phyloP scores from a whole-genome alignment of 179 eudicot species.

The Sideroxylon spinosum region DNA sequence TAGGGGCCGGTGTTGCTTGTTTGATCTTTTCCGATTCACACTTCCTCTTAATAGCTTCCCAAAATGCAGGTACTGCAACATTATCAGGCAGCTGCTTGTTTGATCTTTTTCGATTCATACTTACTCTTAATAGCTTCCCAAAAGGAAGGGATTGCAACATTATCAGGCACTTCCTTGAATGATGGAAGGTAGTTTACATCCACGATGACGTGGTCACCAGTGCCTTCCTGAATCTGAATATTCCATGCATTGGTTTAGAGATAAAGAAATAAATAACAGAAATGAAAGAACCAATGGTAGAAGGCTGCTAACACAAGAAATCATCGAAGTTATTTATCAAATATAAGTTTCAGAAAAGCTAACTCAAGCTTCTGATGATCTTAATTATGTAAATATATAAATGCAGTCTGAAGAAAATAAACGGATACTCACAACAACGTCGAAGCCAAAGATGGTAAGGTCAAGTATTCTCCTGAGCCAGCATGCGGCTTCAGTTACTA shows the following conservation, averaged over 20 bases:
- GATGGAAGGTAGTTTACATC: constrained; percentile 96
- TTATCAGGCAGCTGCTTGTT: constrained; percentile 47
- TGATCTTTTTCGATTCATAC: constrained; percentile 26
- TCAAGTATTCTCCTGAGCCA: constrained; percentile 66
- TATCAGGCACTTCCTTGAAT: constrained; percentile 86
- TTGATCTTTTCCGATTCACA: constrained; percentile 23
- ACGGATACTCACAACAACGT: constrained; percentile 78
- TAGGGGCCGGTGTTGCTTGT: background rate
- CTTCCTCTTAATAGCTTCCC: constrained; percentile 78
- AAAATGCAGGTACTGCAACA: constrained; percentile 81
- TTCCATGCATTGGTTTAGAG: background rate
- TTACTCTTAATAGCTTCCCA: constrained; percentile 82
- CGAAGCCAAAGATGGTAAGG: constrained; percentile 93
- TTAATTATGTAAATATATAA: background rate
- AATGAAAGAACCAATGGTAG: background rate
- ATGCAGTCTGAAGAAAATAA: background rate
- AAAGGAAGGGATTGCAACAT: constrained; percentile 78
- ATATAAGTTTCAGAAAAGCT: background rate
- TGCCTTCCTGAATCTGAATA: constrained; percentile 68
- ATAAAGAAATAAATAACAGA: background rate
- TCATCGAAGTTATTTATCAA: background rate
- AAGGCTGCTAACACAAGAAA: background rate
- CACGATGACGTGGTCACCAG: constrained; percentile 86
- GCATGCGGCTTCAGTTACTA: constrained; percentile 72
- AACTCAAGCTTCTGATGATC: background rate